These are phyloP conservation scores for Litsea cubeba DNA, from an alignment of 164 flowering plant species.

Conservation along the genomic window DNA sequence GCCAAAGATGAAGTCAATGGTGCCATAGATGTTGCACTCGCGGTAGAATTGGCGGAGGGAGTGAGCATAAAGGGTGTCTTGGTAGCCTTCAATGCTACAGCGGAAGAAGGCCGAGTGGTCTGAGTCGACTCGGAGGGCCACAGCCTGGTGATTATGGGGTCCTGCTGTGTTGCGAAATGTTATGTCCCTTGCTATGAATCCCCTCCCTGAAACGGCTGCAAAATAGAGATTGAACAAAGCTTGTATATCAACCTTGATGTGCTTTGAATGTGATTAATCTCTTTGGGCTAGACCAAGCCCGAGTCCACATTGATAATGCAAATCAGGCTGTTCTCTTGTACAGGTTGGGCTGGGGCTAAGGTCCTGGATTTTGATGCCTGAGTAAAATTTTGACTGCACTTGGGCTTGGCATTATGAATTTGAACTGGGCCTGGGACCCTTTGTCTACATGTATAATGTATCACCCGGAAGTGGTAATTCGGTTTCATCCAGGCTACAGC, in stretches of 20 bases:
- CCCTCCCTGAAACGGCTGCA: constrained; percentile 74
- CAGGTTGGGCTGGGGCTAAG: neutral
- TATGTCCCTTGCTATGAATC: constrained; percentile 86
- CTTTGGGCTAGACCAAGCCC: neutral
- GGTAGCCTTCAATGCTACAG: constrained; percentile 86
- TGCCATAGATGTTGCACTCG: constrained; percentile 74
- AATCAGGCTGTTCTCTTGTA: neutral
- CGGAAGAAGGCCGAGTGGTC: constrained; percentile 80
- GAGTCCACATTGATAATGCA: too few relatives aligned
- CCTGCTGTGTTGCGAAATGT: constrained; percentile 88
- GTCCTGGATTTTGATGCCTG: too few relatives aligned
- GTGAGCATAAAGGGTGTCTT: constrained; percentile 89
- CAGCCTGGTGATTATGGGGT: constrained; percentile 67
- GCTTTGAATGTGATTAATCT: neutral
- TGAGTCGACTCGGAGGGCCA: constrained; percentile 82
- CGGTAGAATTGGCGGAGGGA: constrained; percentile 89
- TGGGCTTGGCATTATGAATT: too few relatives aligned
- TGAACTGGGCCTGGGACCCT: too few relatives aligned
- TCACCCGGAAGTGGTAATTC: too few relatives aligned
- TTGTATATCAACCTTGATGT: too few relatives aligned
- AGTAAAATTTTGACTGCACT: too few relatives aligned
- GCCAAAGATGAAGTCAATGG: constrained; percentile 91
- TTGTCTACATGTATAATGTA: too few relatives aligned
- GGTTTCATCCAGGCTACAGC: too few relatives aligned
- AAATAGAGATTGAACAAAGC: neutral